Evolutionary conservation across 257 asterid genomes (phyloP).

Genomic region (Solanum peruvianum): DNA sequence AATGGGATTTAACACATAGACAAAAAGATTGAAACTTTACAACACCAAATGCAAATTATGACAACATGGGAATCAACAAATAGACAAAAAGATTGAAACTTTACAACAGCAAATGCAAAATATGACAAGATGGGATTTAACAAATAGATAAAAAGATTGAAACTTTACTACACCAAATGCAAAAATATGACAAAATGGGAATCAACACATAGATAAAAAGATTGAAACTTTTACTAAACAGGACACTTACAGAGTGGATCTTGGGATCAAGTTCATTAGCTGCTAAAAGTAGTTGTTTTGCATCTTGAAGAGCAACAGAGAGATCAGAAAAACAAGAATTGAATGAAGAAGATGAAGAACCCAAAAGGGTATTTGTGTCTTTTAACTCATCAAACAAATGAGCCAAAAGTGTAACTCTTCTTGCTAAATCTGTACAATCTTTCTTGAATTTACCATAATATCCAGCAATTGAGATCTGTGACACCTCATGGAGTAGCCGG

Average conservation of each 20-base stretch:
- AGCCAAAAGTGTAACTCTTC: conserved; percentile 64
- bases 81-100: neutral
- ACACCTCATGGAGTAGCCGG: conserved; percentile 49
- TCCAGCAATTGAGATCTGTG: conserved; percentile 51
- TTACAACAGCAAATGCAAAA: neutral
- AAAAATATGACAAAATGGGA: neutral
- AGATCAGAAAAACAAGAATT: conserved; percentile 51
- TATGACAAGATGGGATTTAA: neutral
- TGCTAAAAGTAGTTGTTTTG: conserved; percentile 34
- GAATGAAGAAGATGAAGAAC: conserved; percentile 1
- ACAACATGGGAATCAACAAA: neutral
- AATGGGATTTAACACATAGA: neutral
- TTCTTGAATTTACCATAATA: conserved; percentile 68
- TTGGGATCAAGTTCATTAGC: conserved; percentile 33
- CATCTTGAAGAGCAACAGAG: conserved; percentile 35
- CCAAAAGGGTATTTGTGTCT: conserved; percentile 32
- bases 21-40: neutral
- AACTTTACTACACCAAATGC: neutral
- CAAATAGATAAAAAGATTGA: neutral
- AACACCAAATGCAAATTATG: neutral
- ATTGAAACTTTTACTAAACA: neutral
- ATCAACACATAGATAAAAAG: neutral
- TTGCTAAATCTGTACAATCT: conserved; percentile 75
- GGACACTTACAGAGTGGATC: conserved; percentile 30
- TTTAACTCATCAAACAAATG: conserved; percentile 79